phyloP scores from a whole-genome alignment of 1,139 yeast species.

The Meyerozyma athensensis region DNA sequence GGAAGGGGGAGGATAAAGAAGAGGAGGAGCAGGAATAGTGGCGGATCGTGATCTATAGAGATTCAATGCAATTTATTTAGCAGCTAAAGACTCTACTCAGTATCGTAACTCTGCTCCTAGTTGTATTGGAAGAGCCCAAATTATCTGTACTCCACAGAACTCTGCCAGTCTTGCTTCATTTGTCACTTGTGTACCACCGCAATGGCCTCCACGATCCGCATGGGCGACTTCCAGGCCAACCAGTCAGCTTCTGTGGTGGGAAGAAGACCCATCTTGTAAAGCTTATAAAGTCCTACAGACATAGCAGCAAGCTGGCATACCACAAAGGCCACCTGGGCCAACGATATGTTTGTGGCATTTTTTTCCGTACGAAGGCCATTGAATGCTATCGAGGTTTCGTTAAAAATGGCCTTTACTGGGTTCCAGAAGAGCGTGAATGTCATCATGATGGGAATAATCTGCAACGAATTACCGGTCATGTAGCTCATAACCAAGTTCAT shows the following conservation, averaged over 20 bases:
- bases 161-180: too few species aligned
- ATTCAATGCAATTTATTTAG: too few species aligned
- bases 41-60: too few species aligned
- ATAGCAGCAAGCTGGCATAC: conserved; percentile 61
- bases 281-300: conserved; percentile 78
- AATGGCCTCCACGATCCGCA: conserved; percentile 27
- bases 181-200: conserved; percentile 3
- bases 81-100: too few species aligned
- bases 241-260: conserved; percentile 89
- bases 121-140: too few species aligned
- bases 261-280: conserved; percentile 83
- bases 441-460: conserved; percentile 88
- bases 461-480: conserved; percentile 89
- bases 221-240: conserved; percentile 71
- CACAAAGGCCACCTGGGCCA: conserved; percentile 37
- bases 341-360: conserved; percentile 37
- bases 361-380: conserved; percentile 30
- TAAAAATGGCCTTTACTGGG: conserved; percentile 69
- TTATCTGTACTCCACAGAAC: too few species aligned
- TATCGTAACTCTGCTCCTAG: too few species aligned
- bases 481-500: conserved; percentile 89
- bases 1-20: conserved; percentile 5
- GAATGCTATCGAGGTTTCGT: conserved; percentile 46
- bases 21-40: conserved; percentile 6
- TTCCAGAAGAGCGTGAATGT: conserved; percentile 77